Evolutionary conservation across 164 flowering plant species (phyloP), one percentile per base, ranked within the genome.

Genomic region (Berberis vulgaris): DNA sequence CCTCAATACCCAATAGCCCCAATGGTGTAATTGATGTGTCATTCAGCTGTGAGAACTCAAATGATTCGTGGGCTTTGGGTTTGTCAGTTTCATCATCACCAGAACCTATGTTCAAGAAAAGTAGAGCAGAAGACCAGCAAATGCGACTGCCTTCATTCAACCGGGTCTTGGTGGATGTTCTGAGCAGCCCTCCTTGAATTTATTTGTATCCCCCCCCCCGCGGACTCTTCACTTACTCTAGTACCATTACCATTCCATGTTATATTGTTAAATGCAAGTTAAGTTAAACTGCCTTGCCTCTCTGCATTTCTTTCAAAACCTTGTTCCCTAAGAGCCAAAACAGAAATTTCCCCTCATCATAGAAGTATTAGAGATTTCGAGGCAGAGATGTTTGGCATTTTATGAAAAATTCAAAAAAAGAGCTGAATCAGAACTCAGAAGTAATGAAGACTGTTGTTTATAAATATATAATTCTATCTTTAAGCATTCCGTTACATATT

Each of bases 11-110:
- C 1, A 75, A 76, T 10, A 88, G 91, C 72, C 97, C 97, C 38
- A 82, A 67, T 4, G 91, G 85, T 12, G 83, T 93, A 1, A 76
- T 83, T 45, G 93, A 85, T 57, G 75, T 80, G 43, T 78, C 81
- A 2, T 89, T 89, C 68, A 87, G 95, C 80, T 81, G 76, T 5
- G 93, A 86, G 46, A 83, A 87, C 79, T 84, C 86, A 0, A 81
- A 77, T 13, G 64, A 62, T 49, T 62, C 64, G 43, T 46, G 64
- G 64, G 54, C 44, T 9, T 6, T 62, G 43, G 54, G 5, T 49
- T 62, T 42, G 39, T 56, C 43, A 13, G 12, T 41, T 44, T 2
- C 62, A 3, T 12, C 40, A 6, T 59, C 45, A 4, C 56, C 56
- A 4, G 64, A 40, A 61, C 75, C 70, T 11, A 52, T 71, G 59